Evolutionary conservation across 331 rosid genomes (phyloP).

Genomic region (Rosa hybrid): DNA sequence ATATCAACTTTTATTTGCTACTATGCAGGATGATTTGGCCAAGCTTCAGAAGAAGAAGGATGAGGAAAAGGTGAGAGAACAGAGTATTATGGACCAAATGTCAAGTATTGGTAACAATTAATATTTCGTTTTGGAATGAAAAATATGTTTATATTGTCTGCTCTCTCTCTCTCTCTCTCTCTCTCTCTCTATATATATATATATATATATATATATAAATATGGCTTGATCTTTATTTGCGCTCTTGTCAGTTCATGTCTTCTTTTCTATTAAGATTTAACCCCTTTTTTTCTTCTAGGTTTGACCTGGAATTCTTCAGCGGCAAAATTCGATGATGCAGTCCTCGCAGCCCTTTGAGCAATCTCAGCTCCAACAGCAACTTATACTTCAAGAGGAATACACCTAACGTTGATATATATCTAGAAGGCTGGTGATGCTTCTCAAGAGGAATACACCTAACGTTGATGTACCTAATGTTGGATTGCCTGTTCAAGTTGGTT

Average conservation of each 20-base stretch:
- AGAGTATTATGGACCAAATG: no score
- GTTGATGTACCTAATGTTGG: constrained; percentile 45
- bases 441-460: constrained; percentile 37
- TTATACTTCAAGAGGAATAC: constrained; percentile 46
- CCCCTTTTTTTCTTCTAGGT: constrained; percentile 44
- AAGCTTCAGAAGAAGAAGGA: constrained; percentile 93
- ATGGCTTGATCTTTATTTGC: background rate
- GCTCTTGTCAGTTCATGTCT: background rate
- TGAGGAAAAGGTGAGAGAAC: constrained; percentile 84
- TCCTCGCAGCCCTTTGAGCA: constrained; percentile 48
- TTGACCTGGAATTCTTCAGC: constrained; percentile 51
- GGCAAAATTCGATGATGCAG: constrained; percentile 48
- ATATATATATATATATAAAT: no score
- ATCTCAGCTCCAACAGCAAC: constrained; percentile 56
- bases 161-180: no score
- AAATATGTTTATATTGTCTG: no score
- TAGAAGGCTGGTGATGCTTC: constrained; percentile 38
- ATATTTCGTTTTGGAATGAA: no score
- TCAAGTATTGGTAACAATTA: no score
- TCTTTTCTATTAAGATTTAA: constrained; percentile 22
- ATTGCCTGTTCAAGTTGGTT: constrained; percentile 48
- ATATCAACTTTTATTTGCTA: background rate
- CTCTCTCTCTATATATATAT: no score
- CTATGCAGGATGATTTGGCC: constrained; percentile 71
- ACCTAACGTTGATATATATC: constrained; percentile 34